A percentile compares a stretch with the other conserved stretches of the same genome.
These are phyloP conservation scores for Nicotiana benthamiana DNA, from an alignment of 257 asterid genomes.

Conservation along the genomic window DNA sequence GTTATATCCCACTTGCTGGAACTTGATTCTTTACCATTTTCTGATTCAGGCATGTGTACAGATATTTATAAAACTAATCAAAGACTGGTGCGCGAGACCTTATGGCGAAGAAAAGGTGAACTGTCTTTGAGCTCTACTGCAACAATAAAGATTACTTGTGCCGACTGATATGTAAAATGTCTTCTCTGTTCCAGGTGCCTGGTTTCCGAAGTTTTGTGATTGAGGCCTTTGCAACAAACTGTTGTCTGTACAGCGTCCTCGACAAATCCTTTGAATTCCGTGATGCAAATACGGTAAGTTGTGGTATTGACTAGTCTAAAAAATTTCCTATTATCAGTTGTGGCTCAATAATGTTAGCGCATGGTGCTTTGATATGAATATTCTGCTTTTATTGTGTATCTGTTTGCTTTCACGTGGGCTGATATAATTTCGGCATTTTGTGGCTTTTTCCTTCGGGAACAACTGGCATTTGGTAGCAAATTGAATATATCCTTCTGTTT, in stretches of 20 bases:
- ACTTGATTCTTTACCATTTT: slow-evolving; percentile 6
- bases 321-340: neutral
- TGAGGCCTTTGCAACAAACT: slow-evolving; percentile 72
- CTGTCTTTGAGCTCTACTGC: neutral
- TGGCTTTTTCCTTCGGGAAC: neutral
- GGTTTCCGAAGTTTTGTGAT: slow-evolving; percentile 71
- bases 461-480: neutral
- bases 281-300: slow-evolving; percentile 93
- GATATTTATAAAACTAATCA: slow-evolving; percentile 75
- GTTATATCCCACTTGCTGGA: neutral
- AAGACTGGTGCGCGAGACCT: slow-evolving; percentile 75
- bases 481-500: neutral
- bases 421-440: neutral
- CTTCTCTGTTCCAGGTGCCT: slow-evolving; percentile 61
- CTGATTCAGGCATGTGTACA: slow-evolving; percentile 79
- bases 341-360: neutral
- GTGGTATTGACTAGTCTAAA: neutral
- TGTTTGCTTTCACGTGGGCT: neutral
- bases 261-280: slow-evolving; percentile 85
- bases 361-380: neutral
- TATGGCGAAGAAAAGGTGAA: slow-evolving; percentile 69
- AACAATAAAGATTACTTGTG: neutral
- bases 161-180: slow-evolving; percentile 16
- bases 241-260: slow-evolving; percentile 89
- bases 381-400: neutral